phyloP scores from a whole-genome alignment of 2,329 filamentous ascomycete genomes.

The Xylaria sp. region DNA sequence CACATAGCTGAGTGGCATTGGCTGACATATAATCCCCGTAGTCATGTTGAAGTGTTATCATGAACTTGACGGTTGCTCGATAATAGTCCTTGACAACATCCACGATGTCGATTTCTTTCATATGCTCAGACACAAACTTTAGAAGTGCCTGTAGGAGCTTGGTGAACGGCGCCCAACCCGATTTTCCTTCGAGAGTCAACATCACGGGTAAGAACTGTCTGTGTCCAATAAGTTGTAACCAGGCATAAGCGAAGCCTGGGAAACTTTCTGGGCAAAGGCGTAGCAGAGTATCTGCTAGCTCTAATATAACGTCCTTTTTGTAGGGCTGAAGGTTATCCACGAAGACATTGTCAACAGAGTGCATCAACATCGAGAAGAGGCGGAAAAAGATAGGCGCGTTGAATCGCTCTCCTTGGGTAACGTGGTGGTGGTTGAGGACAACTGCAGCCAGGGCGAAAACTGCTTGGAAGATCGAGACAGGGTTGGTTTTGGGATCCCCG shows the following conservation, averaged over 20 bases:
- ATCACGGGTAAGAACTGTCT: constrained; percentile 84
- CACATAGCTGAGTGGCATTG: constrained; percentile 84
- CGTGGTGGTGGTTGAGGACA: constrained; percentile 86
- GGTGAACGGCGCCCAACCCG: constrained; percentile 81
- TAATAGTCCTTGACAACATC: constrained; percentile 84
- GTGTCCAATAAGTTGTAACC: constrained; percentile 85
- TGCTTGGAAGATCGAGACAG: constrained; percentile 79
- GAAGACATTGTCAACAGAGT: constrained; percentile 72
- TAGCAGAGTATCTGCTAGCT: constrained; percentile 76
- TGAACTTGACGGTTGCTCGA: constrained; percentile 81
- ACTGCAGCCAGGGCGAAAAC: constrained; percentile 82
- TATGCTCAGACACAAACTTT: constrained; percentile 78
- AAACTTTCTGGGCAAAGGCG: constrained; percentile 80
- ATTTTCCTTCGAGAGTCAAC: constrained; percentile 72
- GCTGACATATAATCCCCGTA: constrained; percentile 93
- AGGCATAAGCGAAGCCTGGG: constrained; percentile 85
- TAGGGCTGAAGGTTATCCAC: constrained; percentile 70
- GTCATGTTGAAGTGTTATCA: constrained; percentile 90
- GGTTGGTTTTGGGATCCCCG: constrained; percentile 68
- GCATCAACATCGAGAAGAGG: constrained; percentile 84
- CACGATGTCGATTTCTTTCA: constrained; percentile 78
- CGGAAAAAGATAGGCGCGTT: constrained; percentile 93
- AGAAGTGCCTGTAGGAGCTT: constrained; percentile 79
- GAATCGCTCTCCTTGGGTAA: constrained; percentile 82
- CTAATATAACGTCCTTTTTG: constrained; percentile 75